Evolutionary conservation across 108 stramenopile species (phyloP), one percentile per base, ranked within the genome.

Genomic region (Conticribra guillardii): DNA sequence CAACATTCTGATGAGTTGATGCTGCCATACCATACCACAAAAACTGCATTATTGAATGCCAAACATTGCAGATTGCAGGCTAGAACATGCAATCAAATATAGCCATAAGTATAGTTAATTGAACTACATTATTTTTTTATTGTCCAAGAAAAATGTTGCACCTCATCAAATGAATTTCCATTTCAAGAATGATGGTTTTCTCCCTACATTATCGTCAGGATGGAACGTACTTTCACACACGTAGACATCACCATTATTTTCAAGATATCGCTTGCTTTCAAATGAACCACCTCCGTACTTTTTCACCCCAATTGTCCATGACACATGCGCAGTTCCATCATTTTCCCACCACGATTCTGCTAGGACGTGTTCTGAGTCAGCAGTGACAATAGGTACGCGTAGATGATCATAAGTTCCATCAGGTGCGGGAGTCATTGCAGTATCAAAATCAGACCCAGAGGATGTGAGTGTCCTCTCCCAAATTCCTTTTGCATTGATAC

Each of bases 341-440:
- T 84, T 65, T 64, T 90, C 88, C 89, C 92, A 93, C 92, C 92
- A 93, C 2, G 83, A 72, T 67, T 90, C 88, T 5, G 82, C 86
- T 47, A 74, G 14, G 0, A 90, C 92, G 24, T 61, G 58, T 77
- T 93, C 92, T 4, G 71, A 58, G 76, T 93, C 92, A 19, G 89
- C 89, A 24, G 87, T 88, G 18, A 76, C 55, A 22, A 83, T 58
- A 23, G 80, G 62, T 1, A 73, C 63, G 22, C n/a, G 30, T 23
- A 27, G 51, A 15, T 74, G 73, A 23, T 74, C 66, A 56, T 66
- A 72, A 0, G 69, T 41, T 30, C 67, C 74, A 46, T 71, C 59
- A 14, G 34, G 51, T 47, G 69, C 72, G 49, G 32, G 71, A 34
- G 19, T 44, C 50, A 30, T 45, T 44, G 62, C 53, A 22, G 69